Evolutionary conservation across 2,329 filamentous ascomycete species (phyloP), one percentile per base, ranked within the genome.

Genomic region (Leptographium galeiforme): DNA sequence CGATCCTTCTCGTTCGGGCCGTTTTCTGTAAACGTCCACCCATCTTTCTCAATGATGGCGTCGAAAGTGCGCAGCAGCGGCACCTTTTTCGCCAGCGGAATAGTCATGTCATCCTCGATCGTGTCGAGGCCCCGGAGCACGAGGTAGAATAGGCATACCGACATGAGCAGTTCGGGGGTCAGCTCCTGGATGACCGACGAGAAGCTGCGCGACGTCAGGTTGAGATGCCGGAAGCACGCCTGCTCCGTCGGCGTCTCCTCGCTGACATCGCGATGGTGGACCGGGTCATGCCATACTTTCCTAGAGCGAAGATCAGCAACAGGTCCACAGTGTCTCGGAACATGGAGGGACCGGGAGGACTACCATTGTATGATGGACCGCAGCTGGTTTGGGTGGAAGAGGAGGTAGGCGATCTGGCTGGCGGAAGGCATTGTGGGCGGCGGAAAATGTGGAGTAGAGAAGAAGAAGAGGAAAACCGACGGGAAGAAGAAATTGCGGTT

Each of bases 81-180:
- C 64, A 94, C 86, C 72, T 98, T 98, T 64, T 78, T 83, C 59
- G 79, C 77, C 41, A 91, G 72, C 3, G 85, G 75, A 56, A 98
- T 84, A 6, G 89, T 95, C 82, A 96, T 97, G 69, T 98, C 93
- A 74, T 98, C 93, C 71, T 98, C 93, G 56, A 98, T 87, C n/a
- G 93, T 98, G 69, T 98, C 93, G 50, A 98, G 79, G 48, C 88
- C 93, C 57, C 93, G 87, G 53, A 98, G 77, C 52, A 89, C 80
- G 33, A 98, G 80, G 72, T 98, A 98, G 77, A 98, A 98, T 11
- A 97, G 75, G 53, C 84, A 58, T 47, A 97, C 78, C 30, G 93
- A 89, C 43, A 96, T 80, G 39, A 97, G 80, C 36, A 98, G 82
- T 70, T 98, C 91, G 1, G 89, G 89, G 66, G 96, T 90, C 45